A percentile compares a stretch with the other conserved stretches of the same genome.
Conservation (phyloP, 768 basidiomycete species). For the Terana coerulea region DNA sequence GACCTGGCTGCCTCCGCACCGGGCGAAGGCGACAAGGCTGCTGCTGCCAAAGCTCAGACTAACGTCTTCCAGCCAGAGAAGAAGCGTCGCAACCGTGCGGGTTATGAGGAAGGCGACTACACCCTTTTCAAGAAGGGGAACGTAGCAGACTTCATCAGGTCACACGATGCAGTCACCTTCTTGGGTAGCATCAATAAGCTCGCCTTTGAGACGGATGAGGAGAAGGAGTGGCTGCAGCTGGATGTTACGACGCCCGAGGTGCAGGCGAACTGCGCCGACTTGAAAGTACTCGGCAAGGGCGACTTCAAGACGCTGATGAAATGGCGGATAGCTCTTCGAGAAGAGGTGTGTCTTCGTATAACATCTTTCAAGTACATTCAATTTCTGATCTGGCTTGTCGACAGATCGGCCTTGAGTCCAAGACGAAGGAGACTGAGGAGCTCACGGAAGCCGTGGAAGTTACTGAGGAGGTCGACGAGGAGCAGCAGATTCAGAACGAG, state of each 20-base stretch:
- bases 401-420: slow-evolving; percentile 83
- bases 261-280: slow-evolving; percentile 79
- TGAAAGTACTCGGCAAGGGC: slow-evolving; percentile 96
- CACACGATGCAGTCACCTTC: slow-evolving; percentile 68
- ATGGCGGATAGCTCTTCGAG: slow-evolving; percentile 84
- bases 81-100: slow-evolving; percentile 88
- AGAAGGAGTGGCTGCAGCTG: slow-evolving; percentile 78
- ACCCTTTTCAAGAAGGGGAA: slow-evolving; percentile 76
- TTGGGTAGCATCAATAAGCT: slow-evolving; percentile 80
- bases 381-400: background rate
- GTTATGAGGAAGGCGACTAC: slow-evolving; percentile 93
- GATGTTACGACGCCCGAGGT: slow-evolving; percentile 77
- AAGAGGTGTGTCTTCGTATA: slow-evolving; percentile 59
- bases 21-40: slow-evolving; percentile 43
- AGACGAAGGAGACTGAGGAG: slow-evolving; percentile 69
- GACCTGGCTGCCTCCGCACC: slow-evolving; percentile 58
- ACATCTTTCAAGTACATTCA: background rate
- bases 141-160: slow-evolving; percentile 68
- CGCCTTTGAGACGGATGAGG: slow-evolving; percentile 75
- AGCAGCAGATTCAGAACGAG: slow-evolving; percentile 86
- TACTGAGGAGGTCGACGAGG: slow-evolving; percentile 73
- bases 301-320: slow-evolving; percentile 93
- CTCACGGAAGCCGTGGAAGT: slow-evolving; percentile 68
- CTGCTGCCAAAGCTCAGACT: slow-evolving; percentile 66
- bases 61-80: slow-evolving; percentile 98